Evolutionary conservation across 176 grass and related monocot genomes (phyloP), one percentile per base, ranked within the genome.

Genomic region (Musa schizocarpa): DNA sequence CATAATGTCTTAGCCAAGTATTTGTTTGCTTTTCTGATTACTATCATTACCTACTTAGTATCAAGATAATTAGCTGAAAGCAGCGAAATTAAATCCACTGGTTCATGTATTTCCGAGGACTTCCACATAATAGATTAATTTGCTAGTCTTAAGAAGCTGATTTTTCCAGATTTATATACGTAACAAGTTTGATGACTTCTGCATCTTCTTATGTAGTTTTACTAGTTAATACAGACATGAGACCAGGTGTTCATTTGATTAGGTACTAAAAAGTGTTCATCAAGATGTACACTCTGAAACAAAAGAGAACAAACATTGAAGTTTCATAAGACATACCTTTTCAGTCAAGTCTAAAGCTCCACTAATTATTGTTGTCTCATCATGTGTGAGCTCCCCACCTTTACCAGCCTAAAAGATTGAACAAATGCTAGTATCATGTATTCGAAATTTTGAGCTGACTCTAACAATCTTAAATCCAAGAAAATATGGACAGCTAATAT

Each of bases 351-450:
- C 96, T 51, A 99, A 68, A 55, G 96, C 96, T 82, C 96, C 96
- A 77, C 96, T 99, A 83, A 99, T 99, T 74, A 99, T 99, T 79
- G 91, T 99, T 82, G 96, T 99, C 79, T 99, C 96, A 81, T 99
- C 96, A 81, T 95, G 96, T 51, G 96, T 99, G 82, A 99, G 90
- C 73, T 99, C 96, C 71, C 96, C 96, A 80, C 96, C 96, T 86
- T 99, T 99, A 58, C 96, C 96, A 84, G 88, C 96, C 96, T 99
- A 72, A 80, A 34, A 17, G 49, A 69, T 69, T 50, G 62, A 9
- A 65, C 62, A 65, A 65, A 65, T 43, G 34, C 34, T 43, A 65
- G 17, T 11, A 2, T 65, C 11, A 24, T 65, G 22, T 11, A 10
- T 23, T 23, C 34, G 11, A 50, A n/a, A 69, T 43, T 50, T 20